A percentile compares a stretch with the other conserved stretches of the same genome.
These are phyloP conservation scores for Xylaria intraflava DNA, from an alignment of 495 filamentous ascomycete species.

Conservation along the genomic window DNA sequence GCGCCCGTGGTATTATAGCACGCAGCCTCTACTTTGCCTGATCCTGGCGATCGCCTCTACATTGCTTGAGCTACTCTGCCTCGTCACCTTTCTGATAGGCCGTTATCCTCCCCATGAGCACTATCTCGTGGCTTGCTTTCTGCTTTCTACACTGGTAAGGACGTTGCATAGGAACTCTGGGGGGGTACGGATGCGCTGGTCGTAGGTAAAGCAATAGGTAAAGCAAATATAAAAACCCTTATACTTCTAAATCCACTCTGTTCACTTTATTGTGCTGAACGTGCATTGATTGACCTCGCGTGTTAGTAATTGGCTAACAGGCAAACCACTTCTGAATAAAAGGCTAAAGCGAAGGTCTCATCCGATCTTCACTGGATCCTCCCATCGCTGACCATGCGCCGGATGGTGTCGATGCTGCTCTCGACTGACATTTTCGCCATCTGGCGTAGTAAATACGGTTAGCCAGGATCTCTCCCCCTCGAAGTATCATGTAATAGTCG, in stretches of 20 bases:
- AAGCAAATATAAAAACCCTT: background rate
- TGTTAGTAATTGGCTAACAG: background rate
- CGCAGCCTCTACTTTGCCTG: background rate
- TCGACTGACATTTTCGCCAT: conserved; percentile 36
- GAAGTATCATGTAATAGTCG: background rate
- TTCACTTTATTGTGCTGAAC: background rate
- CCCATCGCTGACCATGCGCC: conserved; percentile 27
- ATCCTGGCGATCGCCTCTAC: background rate
- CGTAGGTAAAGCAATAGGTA: background rate
- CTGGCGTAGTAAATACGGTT: conserved; percentile 20
- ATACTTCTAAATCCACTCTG: background rate
- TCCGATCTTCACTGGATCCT: conserved; percentile 19
- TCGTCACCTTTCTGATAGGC: background rate
- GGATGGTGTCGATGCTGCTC: conserved; percentile 30
- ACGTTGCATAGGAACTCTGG: background rate
- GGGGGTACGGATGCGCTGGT: background rate
- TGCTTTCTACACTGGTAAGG: background rate
- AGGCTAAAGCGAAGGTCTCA: background rate
- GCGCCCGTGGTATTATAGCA: too few relatives aligned
- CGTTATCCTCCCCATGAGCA: background rate
- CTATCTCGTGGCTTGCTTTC: background rate
- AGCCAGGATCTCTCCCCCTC: background rate
- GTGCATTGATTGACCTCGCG: too few relatives aligned
- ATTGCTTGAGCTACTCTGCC: background rate
- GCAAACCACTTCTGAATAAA: background rate